Evolutionary conservation across 108 stramenopile genomes (phyloP), one percentile per base, ranked within the genome.

Genomic region (Phaeodactylum tricornutum): DNA sequence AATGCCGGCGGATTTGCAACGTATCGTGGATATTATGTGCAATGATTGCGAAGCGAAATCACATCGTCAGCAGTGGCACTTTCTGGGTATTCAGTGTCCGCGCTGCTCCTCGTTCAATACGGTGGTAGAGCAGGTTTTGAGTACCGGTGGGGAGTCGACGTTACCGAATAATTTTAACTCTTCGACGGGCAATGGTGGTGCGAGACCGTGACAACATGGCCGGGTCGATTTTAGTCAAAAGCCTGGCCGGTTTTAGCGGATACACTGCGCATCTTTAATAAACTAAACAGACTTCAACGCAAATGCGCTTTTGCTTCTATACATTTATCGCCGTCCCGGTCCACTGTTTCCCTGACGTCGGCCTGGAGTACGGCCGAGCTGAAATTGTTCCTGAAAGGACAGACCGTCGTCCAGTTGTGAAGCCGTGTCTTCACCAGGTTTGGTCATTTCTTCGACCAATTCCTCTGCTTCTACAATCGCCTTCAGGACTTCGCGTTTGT

Each of bases 321-420:
- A n/a, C n/a, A n/a, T n/a, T n/a, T n/a, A n/a, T n/a, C n/a, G n/a
- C n/a, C n/a, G n/a, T n/a, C 39, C 39, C 5, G 39, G 36, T 19
- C 31, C 50, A 36, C 24, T 22, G 3, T 25, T 21, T 38, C 55
- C 63, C 7, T 55, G 57, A 55, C 84, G 67, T 25, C 83, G 67
- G 21, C 84, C 88, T 12, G 87, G 87, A 47, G 82, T 85, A 50
- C 83, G 64, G 16, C 87, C 87, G 62, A 89, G 58, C 51, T 89
- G 87, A 53, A 89, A 89, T 47, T 89, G 87, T 55, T 84, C 87
- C 59, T 84, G 80, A 55, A 82, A 89, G 32, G 64, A 67, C 32
- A 89, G 67, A n/a, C 81, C 81, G 56, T 89, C 83, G 54, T 89
- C 87, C 30, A 84, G 55, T 53, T 89, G 87, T 64, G 70, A 75